Percentiles rank a stretch among this genome's conserved stretches.
phyloP scores from a whole-genome alignment of 2,329 filamentous ascomycete species.

The Lizonia empirigonia region DNA sequence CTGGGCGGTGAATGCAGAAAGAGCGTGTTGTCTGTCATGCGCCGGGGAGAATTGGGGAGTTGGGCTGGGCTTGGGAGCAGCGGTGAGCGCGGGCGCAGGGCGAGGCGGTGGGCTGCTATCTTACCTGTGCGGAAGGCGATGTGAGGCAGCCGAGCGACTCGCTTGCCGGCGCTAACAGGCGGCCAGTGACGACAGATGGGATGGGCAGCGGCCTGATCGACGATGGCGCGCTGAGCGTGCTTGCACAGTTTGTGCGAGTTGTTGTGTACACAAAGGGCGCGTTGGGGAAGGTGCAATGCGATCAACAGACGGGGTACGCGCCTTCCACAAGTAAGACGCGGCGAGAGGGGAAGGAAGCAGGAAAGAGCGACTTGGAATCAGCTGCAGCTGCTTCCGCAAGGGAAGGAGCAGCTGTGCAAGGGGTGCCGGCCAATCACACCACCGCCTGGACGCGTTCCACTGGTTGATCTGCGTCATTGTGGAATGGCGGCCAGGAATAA shows the following conservation, averaged over 20 bases:
- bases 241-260: not conserved
- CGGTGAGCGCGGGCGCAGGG: slow-evolving; percentile 30
- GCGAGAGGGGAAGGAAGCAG: slow-evolving; percentile 6
- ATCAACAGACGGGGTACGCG: slow-evolving; percentile 7
- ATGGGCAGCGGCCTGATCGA: slow-evolving; percentile 16
- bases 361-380: slow-evolving; percentile 20
- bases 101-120: slow-evolving; percentile 33
- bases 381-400: slow-evolving; percentile 25
- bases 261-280: slow-evolving; percentile 8
- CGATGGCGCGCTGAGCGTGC: slow-evolving; percentile 13
- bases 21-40: slow-evolving; percentile 26
- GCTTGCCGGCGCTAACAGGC: slow-evolving; percentile 42
- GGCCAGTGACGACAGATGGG: slow-evolving; percentile 34
- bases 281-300: slow-evolving; percentile 5
- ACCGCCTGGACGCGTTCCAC: slow-evolving; percentile 24
- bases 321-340: slow-evolving; percentile 10
- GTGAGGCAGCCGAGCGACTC: slow-evolving; percentile 42
- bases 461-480: slow-evolving; percentile 21
- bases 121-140: slow-evolving; percentile 35
- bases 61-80: slow-evolving; percentile 18
- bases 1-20: slow-evolving; percentile 26
- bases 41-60: slow-evolving; percentile 17
- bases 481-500: slow-evolving; percentile 22
- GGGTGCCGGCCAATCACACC: slow-evolving; percentile 29
- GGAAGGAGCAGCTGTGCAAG: slow-evolving; percentile 36